Base-by-base conservation (phyloP, 768 basidiomycete genomes). In the Lactifluus subvellereus region DNA sequence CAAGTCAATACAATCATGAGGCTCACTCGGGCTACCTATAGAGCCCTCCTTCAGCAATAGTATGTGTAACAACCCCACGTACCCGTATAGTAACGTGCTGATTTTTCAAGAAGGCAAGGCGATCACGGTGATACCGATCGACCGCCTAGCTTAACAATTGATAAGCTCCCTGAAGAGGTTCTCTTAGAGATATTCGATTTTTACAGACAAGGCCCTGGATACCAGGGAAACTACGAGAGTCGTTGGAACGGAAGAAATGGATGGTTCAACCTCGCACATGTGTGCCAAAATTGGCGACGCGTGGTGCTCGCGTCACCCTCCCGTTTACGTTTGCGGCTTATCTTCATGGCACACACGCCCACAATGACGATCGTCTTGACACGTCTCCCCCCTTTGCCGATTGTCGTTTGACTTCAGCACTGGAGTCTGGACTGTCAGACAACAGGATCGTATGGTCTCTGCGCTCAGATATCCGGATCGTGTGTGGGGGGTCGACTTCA, bases 81-180 rank as follows among this genome's bases (percentile, higher is more conserved):
- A 13, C 0, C 6, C 38, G 5, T 4, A 11, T 5, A 40, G 11
- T 40, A 40, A 40, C 38, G 38, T 13, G 11, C 14, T 13, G 38
- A 38, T 2, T 27, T 27, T 27, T 27, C 27, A 27, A 27, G 27
- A 38, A 38, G 38, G 13, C 38, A 13, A 40, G 38, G 11, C 13
- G 11, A 1, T 40, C 14, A 13, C 38, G 14, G 10, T 22, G 47
- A 22, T 48, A 11, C 8, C 22, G 11, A 48, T 30, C 27, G 16
- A 27, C 8, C 6, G 14, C 48, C 48, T 11, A 7, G 81, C 13
- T 3, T 22, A 13, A 13, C 38, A 16, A 33, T 27, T n/a, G 22
- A 40, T 38, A 54, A 54, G 3, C 37, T 54, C 20, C 40, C 54
- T 13, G 38, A 20, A 11, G 51, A 52, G 5, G 32, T 52, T 35